Evolutionary conservation across 371 early-diverging fungal genomes (phyloP).

Genomic region (Circinella minor): DNA sequence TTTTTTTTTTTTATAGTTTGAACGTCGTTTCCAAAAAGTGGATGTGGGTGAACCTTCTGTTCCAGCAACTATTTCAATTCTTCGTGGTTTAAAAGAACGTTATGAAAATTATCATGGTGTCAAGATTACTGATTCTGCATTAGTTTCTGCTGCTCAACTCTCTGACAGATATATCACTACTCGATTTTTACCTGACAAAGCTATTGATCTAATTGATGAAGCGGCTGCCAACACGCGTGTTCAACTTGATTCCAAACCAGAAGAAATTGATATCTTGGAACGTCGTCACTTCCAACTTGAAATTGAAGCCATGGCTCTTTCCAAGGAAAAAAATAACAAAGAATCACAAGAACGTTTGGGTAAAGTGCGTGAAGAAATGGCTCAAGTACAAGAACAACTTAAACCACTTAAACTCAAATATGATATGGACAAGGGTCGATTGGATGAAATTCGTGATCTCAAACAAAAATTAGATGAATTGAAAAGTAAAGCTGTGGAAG

Average conservation of each 20-base stretch:
- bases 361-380: conserved; percentile 85
- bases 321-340: conserved; percentile 88
- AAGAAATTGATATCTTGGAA: conserved; percentile 93
- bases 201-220: conserved; percentile 92
- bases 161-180: conserved; percentile 83
- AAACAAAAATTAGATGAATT: conserved; percentile 90
- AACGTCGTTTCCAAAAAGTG: conserved; percentile 88
- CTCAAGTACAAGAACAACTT: conserved; percentile 81
- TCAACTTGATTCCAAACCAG: conserved; percentile 95
- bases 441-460: conserved; percentile 87
- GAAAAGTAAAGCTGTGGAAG: conserved; percentile 83
- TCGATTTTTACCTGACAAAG: conserved; percentile 81
- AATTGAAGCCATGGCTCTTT: conserved; percentile 92
- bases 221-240: conserved; percentile 95
- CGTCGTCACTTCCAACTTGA: conserved; percentile 90
- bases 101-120: conserved; percentile 90
- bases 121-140: conserved; percentile 80
- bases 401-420: conserved; percentile 89
- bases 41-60: conserved; percentile 84
- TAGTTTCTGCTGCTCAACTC: conserved; percentile 81
- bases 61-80: conserved; percentile 82
- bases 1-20: conserved; percentile 48
- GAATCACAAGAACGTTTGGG: conserved; percentile 78
- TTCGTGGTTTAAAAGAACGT: conserved; percentile 84
- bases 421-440: conserved; percentile 79